Evolutionary conservation across 345 rosid genomes (phyloP), one percentile per base, ranked within the genome.

Genomic region (Luvunga scandens): DNA sequence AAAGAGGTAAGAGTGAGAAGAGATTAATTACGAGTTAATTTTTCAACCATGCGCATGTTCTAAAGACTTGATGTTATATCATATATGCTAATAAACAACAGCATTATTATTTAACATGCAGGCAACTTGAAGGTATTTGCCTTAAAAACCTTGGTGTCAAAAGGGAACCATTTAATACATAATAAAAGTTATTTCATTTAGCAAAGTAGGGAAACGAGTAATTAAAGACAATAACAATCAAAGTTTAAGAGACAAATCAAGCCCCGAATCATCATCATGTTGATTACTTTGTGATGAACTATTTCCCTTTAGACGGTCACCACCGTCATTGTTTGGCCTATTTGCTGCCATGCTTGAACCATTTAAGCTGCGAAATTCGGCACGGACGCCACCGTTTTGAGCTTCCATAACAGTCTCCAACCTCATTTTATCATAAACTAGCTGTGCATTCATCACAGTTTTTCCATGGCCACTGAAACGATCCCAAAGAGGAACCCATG

Each of bases 211-310:
- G 27, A 66, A 66, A 21, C 16, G 9, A 6, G 10, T 34, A 34
- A 45, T 45, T 45, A 28, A 10, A 21, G 36, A 66, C 19, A 34
- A 33, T 22, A 64, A 34, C 10, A 66, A 66, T 62, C 66, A 81
- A 77, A 81, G 83, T 76, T 72, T 81, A 27, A 81, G 80, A 72
- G 83, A 77, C 83, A 81, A 66, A 66, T 81, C 80, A 33, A 81
- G 77, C 22, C 80, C 77, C 9, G 75, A 66, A 45, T 81, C 64
- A 34, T 81, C 77, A 21, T 57, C 64, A 2, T 34, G 21, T 45
- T 24, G 10, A 21, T 71, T 19, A 71, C 39, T 53, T 31, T 55
- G 21, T 33, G 34, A 55, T 53, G 28, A 7, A 31, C 24, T 31
- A 39, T 33, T 34, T 73, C 55, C 66, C 64, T 56, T 67, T 1